These are phyloP conservation scores for Camelina laxa DNA, from an alignment of 345 rosid genomes.

Conservation along the genomic window DNA sequence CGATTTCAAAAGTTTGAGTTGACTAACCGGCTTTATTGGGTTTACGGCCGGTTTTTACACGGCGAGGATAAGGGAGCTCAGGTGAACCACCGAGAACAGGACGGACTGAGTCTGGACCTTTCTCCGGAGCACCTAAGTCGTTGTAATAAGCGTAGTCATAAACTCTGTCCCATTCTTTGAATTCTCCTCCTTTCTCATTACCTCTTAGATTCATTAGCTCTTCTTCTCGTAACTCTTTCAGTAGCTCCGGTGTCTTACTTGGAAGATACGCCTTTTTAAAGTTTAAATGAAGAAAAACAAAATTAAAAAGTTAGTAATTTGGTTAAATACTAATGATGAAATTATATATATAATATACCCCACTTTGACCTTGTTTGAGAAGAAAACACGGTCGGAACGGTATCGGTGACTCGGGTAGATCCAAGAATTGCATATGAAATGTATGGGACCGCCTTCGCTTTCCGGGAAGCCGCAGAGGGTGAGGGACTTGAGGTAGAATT, in stretches of 20 bases:
- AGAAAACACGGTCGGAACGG: constrained; percentile 78
- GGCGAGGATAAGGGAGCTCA: constrained; percentile 78
- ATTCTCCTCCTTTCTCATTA: constrained; percentile 54
- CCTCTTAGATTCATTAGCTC: constrained; percentile 77
- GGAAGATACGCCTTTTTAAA: constrained; percentile 73
- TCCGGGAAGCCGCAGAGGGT: constrained; percentile 54
- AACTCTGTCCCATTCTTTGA: constrained; percentile 93
- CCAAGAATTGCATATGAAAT: constrained; percentile 93
- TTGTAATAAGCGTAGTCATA: constrained; percentile 89
- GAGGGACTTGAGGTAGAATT: constrained; percentile 66
- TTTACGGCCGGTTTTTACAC: constrained; percentile 85
- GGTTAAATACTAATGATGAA: not conserved
- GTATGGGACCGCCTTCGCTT: constrained; percentile 51
- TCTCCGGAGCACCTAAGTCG: constrained; percentile 83
- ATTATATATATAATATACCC: too few species aligned
- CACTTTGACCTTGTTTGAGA: constrained; percentile 91
- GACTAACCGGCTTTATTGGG: constrained; percentile 63
- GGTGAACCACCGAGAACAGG: constrained; percentile 76
- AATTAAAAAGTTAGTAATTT: too few species aligned
- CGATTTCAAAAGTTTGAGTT: not conserved
- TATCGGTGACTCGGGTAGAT: constrained; percentile 76
- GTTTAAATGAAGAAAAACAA: too few species aligned
- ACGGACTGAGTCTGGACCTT: constrained; percentile 59
- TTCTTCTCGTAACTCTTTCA: constrained; percentile 65
- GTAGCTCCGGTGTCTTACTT: constrained; percentile 70